These are phyloP conservation scores for Polytolypa hystricis DNA, from an alignment of 2,329 filamentous ascomycete genomes.

Conservation along the genomic window DNA sequence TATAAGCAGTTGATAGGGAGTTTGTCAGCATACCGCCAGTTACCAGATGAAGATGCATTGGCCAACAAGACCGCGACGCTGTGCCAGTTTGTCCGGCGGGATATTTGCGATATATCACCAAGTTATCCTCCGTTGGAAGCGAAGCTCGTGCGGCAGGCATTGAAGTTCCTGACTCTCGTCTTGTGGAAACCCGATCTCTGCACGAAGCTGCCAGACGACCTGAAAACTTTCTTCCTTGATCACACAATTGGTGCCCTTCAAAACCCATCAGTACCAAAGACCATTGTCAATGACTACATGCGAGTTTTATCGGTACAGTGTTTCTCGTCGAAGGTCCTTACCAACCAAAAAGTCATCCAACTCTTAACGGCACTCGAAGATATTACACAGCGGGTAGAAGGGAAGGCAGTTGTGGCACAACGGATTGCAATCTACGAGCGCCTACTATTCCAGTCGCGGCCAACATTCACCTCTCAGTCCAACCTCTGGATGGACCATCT, in stretches of 20 bases:
- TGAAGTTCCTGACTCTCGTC: conserved; percentile 67
- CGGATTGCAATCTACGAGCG: conserved; percentile 69
- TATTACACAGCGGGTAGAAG: conserved; percentile 61
- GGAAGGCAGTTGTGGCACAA: conserved; percentile 69
- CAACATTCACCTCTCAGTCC: conserved; percentile 57
- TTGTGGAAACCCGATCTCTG: conserved; percentile 63
- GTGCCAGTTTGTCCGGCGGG: conserved; percentile 71
- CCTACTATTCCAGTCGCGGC: conserved; percentile 59
- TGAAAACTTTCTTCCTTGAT: conserved; percentile 69
- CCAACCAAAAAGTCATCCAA: conserved; percentile 54
- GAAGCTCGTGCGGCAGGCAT: conserved; percentile 62
- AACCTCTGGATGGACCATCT: conserved; percentile 73
- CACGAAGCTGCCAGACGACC: conserved; percentile 62
- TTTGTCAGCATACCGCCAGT: conserved; percentile 68
- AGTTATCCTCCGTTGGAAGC: conserved; percentile 48
- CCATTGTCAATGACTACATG: conserved; percentile 67
- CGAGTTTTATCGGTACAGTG: conserved; percentile 70
- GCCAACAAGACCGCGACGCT: conserved; percentile 66
- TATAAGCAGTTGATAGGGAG: conserved; percentile 70
- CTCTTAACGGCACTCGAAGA: conserved; percentile 60
- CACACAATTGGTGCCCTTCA: conserved; percentile 65
- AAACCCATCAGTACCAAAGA: conserved; percentile 59
- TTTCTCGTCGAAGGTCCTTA: conserved; percentile 66
- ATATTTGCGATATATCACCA: conserved; percentile 54
- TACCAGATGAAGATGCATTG: conserved; percentile 64